Conservation (phyloP, 225 moss, liverwort and hornwort species). For the Neckera pumila region DNA sequence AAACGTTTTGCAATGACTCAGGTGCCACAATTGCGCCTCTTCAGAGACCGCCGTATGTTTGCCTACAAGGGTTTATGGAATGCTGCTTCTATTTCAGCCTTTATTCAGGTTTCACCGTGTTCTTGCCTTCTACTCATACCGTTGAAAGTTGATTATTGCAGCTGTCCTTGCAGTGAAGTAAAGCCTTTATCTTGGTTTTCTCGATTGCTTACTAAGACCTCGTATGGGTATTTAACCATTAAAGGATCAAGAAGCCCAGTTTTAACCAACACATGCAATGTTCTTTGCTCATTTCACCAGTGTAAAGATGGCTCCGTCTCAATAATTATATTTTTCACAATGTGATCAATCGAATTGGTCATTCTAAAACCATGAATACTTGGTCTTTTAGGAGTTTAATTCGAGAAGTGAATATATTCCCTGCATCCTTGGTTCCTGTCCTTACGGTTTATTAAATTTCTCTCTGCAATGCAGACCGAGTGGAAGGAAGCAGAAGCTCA, state of each 20-base stretch:
- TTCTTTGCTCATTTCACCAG: neutral
- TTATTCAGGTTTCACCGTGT: slow-evolving; percentile 29
- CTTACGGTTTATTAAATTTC: neutral
- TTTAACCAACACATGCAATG: neutral
- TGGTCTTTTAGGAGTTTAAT: neutral
- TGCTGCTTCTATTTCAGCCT: slow-evolving; percentile 32
- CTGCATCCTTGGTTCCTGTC: neutral
- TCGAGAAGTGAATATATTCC: neutral
- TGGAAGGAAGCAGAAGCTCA: slow-evolving; percentile 48
- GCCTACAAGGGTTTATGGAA: slow-evolving; percentile 62
- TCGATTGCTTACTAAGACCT: neutral
- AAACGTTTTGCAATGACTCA: slow-evolving; percentile 60
- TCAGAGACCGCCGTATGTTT: slow-evolving; percentile 80
- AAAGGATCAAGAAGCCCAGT: too few relatives aligned
- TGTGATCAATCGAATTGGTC: neutral
- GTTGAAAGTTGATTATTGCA: neutral
- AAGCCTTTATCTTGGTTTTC: neutral
- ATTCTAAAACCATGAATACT: neutral
- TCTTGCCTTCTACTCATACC: neutral
- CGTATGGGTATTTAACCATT: neutral
- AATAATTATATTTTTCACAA: neutral
- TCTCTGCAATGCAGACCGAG: slow-evolving; percentile 37
- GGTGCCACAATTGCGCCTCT: slow-evolving; percentile 63
- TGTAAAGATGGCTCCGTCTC: neutral
- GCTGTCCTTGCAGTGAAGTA: neutral